Evolutionary conservation across 805 yeast genomes (phyloP).

Genomic region (Maudiozyma serrabonitensis): DNA sequence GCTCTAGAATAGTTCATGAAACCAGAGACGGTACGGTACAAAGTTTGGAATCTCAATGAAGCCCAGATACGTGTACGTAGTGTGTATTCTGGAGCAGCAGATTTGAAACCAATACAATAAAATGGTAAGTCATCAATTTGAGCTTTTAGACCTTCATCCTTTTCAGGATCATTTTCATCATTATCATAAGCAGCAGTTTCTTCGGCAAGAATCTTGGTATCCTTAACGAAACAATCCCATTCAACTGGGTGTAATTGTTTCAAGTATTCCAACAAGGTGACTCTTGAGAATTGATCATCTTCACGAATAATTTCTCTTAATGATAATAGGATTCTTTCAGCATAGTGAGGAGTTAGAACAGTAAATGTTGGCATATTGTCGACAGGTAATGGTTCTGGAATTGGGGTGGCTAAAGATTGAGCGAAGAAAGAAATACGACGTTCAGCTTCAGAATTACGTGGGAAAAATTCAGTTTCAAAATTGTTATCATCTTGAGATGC

Average conservation of each 20-base stretch:
- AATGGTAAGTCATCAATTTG: constrained; percentile 89
- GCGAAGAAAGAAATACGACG: constrained; percentile 99
- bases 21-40: constrained; percentile 95
- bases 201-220: constrained; percentile 89
- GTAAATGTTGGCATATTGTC: constrained; percentile 99
- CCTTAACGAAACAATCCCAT: constrained; percentile 96
- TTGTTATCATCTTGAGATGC: constrained; percentile 94
- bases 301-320: constrained; percentile 92
- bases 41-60: constrained; percentile 89
- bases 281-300: constrained; percentile 93
- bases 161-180: constrained; percentile 37
- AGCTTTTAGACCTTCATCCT: constrained; percentile 62
- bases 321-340: constrained; percentile 89
- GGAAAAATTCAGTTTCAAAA: constrained; percentile 95
- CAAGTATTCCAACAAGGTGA: constrained; percentile 85
- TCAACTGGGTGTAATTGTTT: constrained; percentile 93
- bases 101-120: constrained; percentile 93
- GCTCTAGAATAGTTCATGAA: constrained; percentile 98
- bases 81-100: constrained; percentile 95
- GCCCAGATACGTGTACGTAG: constrained; percentile 98
- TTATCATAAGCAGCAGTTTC: constrained; percentile 73
- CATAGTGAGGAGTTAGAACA: constrained; percentile 90
- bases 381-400: constrained; percentile 97
- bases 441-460: constrained; percentile 95
- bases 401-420: constrained; percentile 96